A percentile compares a stretch with the other conserved stretches of the same genome.
Conservation (phyloP, 495 filamentous ascomycete genomes). For the Usnea hakonensis region DNA sequence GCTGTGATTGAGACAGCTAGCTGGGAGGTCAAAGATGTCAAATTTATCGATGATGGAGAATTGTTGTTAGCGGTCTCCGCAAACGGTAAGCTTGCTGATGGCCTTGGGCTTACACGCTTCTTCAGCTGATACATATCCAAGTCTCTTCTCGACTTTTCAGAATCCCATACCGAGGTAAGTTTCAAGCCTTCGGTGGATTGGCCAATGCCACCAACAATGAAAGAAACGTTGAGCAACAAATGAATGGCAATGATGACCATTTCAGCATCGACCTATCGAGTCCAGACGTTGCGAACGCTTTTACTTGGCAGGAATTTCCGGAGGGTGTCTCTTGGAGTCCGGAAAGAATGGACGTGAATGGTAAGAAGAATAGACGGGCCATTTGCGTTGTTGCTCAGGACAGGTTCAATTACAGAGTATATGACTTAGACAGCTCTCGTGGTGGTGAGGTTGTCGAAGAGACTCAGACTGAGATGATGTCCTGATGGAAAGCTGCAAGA, state of each 20-base stretch:
- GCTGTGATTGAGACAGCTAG: slow-evolving; percentile 36
- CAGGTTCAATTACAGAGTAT: slow-evolving; percentile 46
- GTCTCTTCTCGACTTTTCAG: slow-evolving; percentile 21
- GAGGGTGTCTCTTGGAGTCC: slow-evolving; percentile 31
- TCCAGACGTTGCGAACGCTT: not conserved
- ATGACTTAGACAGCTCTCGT: slow-evolving; percentile 45
- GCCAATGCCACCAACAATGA: not conserved
- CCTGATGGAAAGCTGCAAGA: slow-evolving; percentile 10
- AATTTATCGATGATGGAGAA: slow-evolving; percentile 48
- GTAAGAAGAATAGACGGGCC: slow-evolving; percentile 44
- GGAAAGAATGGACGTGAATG: slow-evolving; percentile 45
- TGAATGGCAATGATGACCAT: not conserved
- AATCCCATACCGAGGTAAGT: slow-evolving; percentile 13
- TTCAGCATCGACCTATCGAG: slow-evolving; percentile 10
- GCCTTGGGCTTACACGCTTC: slow-evolving; percentile 2
- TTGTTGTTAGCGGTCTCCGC: slow-evolving; percentile 44
- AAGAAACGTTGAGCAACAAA: not conserved
- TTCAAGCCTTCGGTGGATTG: slow-evolving; percentile 2
- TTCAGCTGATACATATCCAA: not conserved
- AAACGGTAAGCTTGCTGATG: slow-evolving; percentile 30
- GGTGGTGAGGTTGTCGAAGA: slow-evolving; percentile 27
- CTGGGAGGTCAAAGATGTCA: slow-evolving; percentile 43
- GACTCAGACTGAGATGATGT: slow-evolving; percentile 24
- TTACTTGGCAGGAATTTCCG: slow-evolving; percentile 16
- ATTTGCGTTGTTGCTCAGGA: slow-evolving; percentile 52